phyloP scores from a whole-genome alignment of 2,329 filamentous ascomycete species.

The Grosmannia clavigera region DNA sequence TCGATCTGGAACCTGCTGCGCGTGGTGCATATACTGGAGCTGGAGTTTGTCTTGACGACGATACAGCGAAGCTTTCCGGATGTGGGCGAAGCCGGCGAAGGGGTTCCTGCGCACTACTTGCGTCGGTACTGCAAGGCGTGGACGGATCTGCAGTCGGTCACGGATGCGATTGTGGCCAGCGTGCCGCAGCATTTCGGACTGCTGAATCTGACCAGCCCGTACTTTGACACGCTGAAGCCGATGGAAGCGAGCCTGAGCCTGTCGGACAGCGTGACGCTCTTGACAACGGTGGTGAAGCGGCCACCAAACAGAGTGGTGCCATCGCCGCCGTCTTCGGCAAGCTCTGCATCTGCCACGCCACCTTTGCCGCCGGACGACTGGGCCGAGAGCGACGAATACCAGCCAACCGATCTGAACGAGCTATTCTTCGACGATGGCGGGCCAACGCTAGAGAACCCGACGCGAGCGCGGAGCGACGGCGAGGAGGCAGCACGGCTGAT shows the following conservation, averaged over 20 bases:
- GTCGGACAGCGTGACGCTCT: neutral
- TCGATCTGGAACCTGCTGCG: constrained; percentile 36
- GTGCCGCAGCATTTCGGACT: constrained; percentile 38
- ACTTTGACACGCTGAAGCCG: constrained; percentile 13
- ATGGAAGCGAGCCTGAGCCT: neutral
- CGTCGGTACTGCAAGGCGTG: constrained; percentile 24
- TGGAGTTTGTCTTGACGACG: constrained; percentile 34
- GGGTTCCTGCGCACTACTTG: constrained; percentile 16
- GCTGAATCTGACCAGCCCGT: constrained; percentile 27
- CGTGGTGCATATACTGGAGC: constrained; percentile 31
- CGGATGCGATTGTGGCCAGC: constrained; percentile 30
- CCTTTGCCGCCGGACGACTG: neutral
- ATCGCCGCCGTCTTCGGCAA: constrained; percentile 7
- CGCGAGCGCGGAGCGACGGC: constrained; percentile 20
- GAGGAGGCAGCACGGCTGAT: constrained; percentile 32
- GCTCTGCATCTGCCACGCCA: neutral
- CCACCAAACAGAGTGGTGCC: constrained; percentile 4
- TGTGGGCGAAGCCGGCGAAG: constrained; percentile 11
- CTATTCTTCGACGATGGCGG: constrained; percentile 15
- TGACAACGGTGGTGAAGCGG: constrained; percentile 10
- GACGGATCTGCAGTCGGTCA: constrained; percentile 26
- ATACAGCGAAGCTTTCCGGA: constrained; percentile 23
- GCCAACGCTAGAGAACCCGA: constrained; percentile 28
- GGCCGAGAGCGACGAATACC: neutral
- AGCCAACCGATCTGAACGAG: constrained; percentile 1